Percentiles rank a stretch among this genome's conserved stretches.
These are phyloP conservation scores for Mycena capillaripes DNA, from an alignment of 768 basidiomycete species.

Conservation along the genomic window DNA sequence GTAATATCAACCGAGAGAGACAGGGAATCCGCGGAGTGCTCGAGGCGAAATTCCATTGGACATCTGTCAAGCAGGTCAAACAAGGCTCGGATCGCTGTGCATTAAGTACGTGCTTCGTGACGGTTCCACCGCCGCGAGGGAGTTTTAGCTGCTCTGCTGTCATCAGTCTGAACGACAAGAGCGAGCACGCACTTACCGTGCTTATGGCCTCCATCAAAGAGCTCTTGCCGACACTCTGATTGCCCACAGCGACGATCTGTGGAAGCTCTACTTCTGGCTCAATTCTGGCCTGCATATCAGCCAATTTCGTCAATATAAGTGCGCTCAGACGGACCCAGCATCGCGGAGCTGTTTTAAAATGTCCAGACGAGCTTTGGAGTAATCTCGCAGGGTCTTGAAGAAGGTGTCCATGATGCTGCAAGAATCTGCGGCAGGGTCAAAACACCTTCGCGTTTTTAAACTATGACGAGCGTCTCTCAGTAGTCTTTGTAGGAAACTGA, in stretches of 20 bases:
- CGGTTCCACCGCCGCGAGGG: constrained; percentile 22
- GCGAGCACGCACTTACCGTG: constrained; percentile 1
- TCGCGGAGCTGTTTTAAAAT: constrained; percentile 22
- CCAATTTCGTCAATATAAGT: neutral
- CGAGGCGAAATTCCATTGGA: constrained; percentile 26
- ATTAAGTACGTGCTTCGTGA: constrained; percentile 15
- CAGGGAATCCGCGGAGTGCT: constrained; percentile 10
- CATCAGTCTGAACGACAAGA: neutral
- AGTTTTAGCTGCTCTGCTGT: constrained; percentile 17
- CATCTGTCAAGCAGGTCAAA: constrained; percentile 15
- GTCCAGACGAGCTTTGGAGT: constrained; percentile 23
- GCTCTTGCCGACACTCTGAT: constrained; percentile 22
- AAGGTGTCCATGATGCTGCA: constrained; percentile 10
- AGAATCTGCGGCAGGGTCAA: too few relatives aligned
- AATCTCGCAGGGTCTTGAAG: constrained; percentile 18
- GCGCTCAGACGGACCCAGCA: constrained; percentile 2
- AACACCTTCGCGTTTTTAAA: neutral
- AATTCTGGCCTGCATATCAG: constrained; percentile 12
- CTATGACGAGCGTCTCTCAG: neutral
- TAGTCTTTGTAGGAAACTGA: too few relatives aligned
- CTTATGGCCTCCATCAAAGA: constrained; percentile 23
- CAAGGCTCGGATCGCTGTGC: neutral
- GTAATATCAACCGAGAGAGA: constrained; percentile 20
- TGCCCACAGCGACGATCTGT: constrained; percentile 12
- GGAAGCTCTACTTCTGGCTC: constrained; percentile 23